Conservation (phyloP, 805 yeast genomes). For the Cyberlindnera petersonii region DNA sequence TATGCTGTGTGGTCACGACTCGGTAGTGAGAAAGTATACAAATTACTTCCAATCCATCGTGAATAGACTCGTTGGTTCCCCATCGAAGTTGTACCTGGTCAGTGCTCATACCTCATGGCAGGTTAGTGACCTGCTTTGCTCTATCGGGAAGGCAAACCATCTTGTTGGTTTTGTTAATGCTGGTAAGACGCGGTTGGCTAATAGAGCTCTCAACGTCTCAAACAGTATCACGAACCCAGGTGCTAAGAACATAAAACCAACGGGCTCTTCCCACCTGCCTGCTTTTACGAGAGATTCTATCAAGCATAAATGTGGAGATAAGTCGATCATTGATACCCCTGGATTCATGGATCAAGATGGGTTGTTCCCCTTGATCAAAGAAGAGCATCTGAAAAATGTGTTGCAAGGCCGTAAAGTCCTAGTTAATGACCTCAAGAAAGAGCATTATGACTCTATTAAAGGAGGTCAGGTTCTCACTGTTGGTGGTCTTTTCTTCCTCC, state of each 20-base stretch:
- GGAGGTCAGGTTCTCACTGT: constrained; percentile 45
- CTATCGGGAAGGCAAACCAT: constrained; percentile 39
- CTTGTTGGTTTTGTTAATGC: constrained; percentile 64
- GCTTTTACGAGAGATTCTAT: constrained; percentile 63
- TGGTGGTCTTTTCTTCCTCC: constrained; percentile 60
- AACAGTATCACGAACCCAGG: constrained; percentile 9
- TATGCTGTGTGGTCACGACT: constrained; percentile 35
- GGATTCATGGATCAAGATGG: constrained; percentile 31
- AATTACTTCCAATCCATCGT: constrained; percentile 30
- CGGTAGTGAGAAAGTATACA: constrained; percentile 30
- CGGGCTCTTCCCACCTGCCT: constrained; percentile 49
- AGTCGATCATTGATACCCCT: constrained; percentile 36
- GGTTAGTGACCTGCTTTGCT: constrained; percentile 34
- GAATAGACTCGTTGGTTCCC: constrained; percentile 32
- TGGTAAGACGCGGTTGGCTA: constrained; percentile 65
- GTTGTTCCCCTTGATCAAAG: constrained; percentile 29
- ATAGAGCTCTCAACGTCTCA: constrained; percentile 36
- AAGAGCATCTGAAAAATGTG: constrained; percentile 28
- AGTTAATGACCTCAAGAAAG: constrained; percentile 28
- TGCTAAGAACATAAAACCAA: constrained; percentile 17
- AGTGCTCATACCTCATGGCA: constrained; percentile 57
- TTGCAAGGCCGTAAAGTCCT: constrained; percentile 32
- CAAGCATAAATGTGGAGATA: constrained; percentile 35
- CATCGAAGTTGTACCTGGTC: constrained; percentile 37
- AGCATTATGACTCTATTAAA: constrained; percentile 34